Evolutionary conservation across 805 yeast species (phyloP), one percentile per base, ranked within the genome.

Genomic region (Hanseniaspora vineae): DNA sequence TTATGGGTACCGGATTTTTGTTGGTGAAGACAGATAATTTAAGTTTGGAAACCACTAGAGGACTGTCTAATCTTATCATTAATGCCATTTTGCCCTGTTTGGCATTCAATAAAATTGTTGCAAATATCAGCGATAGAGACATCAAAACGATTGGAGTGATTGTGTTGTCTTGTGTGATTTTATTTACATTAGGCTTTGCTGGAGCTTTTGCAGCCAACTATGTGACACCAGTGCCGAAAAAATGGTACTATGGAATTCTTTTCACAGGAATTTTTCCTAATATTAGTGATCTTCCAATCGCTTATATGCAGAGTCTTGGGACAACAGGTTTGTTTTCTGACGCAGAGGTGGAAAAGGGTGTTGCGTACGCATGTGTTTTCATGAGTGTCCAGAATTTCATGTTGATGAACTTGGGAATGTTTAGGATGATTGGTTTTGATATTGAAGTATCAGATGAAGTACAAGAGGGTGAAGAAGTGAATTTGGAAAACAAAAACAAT

Each of bases 281-380:
- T 58, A 78, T 82, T 42, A 77, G 88, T 14, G 95, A 86, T 64
- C 69, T 86, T 48, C 95, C 96, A 0, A 83, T 86, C 54, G 95
- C 95, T 0, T 87, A 86, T 54, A 61, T 80, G 35, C 86, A 81
- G 56, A 81, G 90, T 2, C 65, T 86, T 57, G 80, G 84, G 23
- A 68, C 73, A 15, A 79, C 87, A 1, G 66, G 75, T 1, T 64
- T 71, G 6, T 79, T 87, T 54, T 65, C 78, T 0, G 49, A 66
- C 4, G 71, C 61, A 3, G 76, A 81, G 47, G 81, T 83, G 15
- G 70, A 75, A 47, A 71, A 73, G 54, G 95, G 95, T 32, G 82
- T 81, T 31, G 90, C 95, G 0, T 86, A 83, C 63, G 79, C 82
- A 17, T 80, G 88, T 55, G 79, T 87, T 32, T 82, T 80, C 54